phyloP scores from a whole-genome alignment of 2,329 filamentous ascomycete species.

The Stachybotrys echinatus region DNA sequence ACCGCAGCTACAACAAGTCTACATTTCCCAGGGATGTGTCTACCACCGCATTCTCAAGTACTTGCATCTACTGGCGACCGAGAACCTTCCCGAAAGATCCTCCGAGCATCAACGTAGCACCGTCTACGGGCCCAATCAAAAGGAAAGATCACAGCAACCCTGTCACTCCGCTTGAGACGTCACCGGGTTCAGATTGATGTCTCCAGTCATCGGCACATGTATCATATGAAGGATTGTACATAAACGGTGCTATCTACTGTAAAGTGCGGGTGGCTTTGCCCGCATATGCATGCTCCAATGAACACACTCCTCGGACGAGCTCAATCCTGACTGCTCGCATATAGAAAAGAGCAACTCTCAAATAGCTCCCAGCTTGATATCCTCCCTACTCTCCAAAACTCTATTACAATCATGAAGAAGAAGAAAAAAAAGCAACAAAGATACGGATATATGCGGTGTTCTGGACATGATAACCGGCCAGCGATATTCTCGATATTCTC shows the following conservation, averaged over 20 bases:
- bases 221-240: too few relatives aligned
- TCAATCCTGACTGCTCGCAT: background rate
- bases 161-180: too few relatives aligned
- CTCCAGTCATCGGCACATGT: too few relatives aligned
- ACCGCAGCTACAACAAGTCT: constrained; percentile 10
- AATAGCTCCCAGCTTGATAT: too few relatives aligned
- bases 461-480: background rate
- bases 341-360: background rate
- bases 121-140: background rate
- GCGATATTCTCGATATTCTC: background rate
- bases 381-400: too few relatives aligned
- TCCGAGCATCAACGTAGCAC: background rate
- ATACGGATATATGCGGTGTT: background rate
- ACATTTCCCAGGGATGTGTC: constrained; percentile 15
- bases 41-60: constrained; percentile 16
- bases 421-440: too few relatives aligned
- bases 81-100: background rate
- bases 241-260: too few relatives aligned
- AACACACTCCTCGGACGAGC: too few relatives aligned
- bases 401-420: too few relatives aligned
- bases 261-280: too few relatives aligned
- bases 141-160: background rate
- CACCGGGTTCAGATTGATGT: too few relatives aligned
- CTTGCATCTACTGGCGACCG: constrained; percentile 19
- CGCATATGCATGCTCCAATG: too few relatives aligned